Conservation (phyloP, 1,284 basidiomycete genomes). For the Ceratobasidium papillatum region DNA sequence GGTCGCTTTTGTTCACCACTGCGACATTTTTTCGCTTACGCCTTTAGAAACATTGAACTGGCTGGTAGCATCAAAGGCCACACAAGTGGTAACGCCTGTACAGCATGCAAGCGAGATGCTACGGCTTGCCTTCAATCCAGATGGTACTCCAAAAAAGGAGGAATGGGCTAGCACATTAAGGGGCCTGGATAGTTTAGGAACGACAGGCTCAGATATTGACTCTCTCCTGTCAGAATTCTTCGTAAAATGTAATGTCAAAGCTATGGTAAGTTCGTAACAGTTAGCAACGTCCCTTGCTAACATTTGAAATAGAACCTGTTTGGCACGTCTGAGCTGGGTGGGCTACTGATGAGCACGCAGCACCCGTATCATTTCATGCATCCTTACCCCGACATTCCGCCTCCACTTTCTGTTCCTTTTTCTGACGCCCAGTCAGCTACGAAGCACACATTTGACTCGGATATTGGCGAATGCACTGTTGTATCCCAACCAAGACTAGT, state of each 20-base stretch:
- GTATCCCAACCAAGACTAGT: neutral
- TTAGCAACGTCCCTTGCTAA: neutral
- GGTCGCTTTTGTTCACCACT: neutral
- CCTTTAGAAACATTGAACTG: neutral
- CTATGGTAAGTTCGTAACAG: neutral
- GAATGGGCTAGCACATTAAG: neutral
- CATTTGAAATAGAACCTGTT: neutral
- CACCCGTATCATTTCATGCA: conserved; percentile 4
- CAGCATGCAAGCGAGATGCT: conserved; percentile 5
- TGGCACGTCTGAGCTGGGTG: conserved; percentile 16
- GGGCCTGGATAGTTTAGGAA: neutral
- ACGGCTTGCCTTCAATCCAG: neutral
- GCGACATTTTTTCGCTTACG: neutral
- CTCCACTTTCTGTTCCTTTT: neutral
- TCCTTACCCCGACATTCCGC: neutral
- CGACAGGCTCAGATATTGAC: conserved; percentile 1
- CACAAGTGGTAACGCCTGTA: neutral
- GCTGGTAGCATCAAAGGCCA: neutral
- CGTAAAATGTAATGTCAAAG: neutral
- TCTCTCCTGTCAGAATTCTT: neutral
- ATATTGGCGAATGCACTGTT: neutral
- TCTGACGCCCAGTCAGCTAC: neutral
- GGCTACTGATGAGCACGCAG: neutral
- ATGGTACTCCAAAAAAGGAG: neutral
- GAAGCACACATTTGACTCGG: neutral